Evolutionary conservation across 768 basidiomycete genomes (phyloP), one percentile per base, ranked within the genome.

Genomic region (Trametes villosa): DNA sequence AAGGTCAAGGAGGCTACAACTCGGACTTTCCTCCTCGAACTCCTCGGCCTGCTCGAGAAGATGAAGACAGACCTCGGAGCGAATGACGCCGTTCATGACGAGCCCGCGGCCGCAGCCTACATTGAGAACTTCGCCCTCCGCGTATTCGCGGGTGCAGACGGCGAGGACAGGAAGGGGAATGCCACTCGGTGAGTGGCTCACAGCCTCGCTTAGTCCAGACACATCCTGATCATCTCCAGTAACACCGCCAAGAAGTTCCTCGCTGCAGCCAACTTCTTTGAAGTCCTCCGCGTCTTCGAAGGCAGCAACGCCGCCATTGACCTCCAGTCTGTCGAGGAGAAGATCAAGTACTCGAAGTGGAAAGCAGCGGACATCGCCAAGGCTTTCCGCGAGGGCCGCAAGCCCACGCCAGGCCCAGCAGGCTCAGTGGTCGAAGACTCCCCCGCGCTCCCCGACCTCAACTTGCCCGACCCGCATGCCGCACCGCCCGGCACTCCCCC

Each of bases 361-460:
- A 98, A 98, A 73, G 96, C 96, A 36, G 89, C 91, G 13, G 94
- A 97, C 63, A 95, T 98, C 20, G 86, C 92, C 18, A 98, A 92
- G 73, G 95, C 96, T 1, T 84, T 95, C 70, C 87, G 96, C n/a
- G 96, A 98, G 73, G 96, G 97, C 5, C 84, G 91, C 22, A 85
- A 82, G 65, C 95, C 96, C 11, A 76, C 79, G 1, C 84, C 95
- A 2, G 96, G 93, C 2, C 90, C 92, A 59, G 86, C 90, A 47
- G 86, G 81, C 52, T 79, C 92, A 60, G 86, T 89, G 44, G 85
- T 81, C 53, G 78, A 34, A 60, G 72, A 63, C 72, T 56, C 13
- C 59, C 74, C 27, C 51, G 73, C 49, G 68, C 71, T 62, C 62
- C 70, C 53, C 45, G 27, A 38, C 52, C 7, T 64, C 63, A 42